Evolutionary conservation across 129 eudicot genomes (phyloP), one percentile per base, ranked within the genome.

Genomic region (Mikania micrantha): DNA sequence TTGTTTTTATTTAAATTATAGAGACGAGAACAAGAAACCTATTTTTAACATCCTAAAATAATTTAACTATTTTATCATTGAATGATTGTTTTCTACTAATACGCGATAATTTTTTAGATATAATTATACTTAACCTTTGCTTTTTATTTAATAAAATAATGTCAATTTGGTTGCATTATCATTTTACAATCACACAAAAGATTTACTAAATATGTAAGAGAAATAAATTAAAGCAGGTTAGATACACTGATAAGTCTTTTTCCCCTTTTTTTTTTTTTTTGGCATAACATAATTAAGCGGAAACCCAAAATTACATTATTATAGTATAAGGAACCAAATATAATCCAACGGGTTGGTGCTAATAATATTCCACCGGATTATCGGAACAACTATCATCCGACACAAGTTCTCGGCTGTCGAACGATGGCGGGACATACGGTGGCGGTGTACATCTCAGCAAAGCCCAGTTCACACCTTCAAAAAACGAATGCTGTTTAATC

Each of bases 381-480:
- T 80, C 89, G 7, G 81, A 82, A 67, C 95, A 78, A 68, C 87
- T 84, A 13, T 85, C 91, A 32, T 85, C 96, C 32, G 87, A 75
- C 53, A 78, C 70, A 53, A 72, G 74, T 29, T 81, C 96, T 8
- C 88, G 77, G 49, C 49, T 77, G 9, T n/a, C 60, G 61, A 84
- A 85, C 4, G 81, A 76, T 0, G 91, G 81, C 6, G 98, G 98
- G 1, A 85, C 78, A 58, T 62, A 92, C 35, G 98, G 98, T 7
- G 98, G 98, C 1, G 83, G 13, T 5, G 81, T 82, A 70, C 98
- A 92, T 76, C 96, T 80, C 81, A 92, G 66, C 16, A 92, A 77
- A 7, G 98, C 98, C 98, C 98, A 92, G 78, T 92, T 92, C 36
- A 92, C 85, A 10, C 95, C 94, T 52, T 88, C 85, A 38, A 92